Percentiles rank a stretch among this genome's conserved stretches.
Conservation (phyloP, 2,329 filamentous ascomycete species). For the Ceratocystis smalleyi region DNA sequence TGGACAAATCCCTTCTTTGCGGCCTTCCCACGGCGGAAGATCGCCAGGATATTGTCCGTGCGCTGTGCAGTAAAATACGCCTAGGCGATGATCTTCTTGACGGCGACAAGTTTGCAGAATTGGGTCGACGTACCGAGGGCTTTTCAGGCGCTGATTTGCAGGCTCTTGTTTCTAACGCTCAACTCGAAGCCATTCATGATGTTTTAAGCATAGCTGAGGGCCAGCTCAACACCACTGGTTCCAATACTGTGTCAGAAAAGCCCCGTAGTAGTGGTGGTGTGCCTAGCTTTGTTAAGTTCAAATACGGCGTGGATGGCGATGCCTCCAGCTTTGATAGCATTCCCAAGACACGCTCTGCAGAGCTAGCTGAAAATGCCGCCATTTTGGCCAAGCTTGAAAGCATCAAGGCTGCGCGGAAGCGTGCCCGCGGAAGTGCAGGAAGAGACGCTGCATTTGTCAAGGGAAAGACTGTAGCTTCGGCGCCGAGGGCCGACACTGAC, state of each 20-base stretch:
- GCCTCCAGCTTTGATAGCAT: conserved; percentile 26
- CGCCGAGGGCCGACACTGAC: conserved; percentile 16
- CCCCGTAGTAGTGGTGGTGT: conserved; percentile 17
- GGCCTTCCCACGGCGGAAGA: conserved; percentile 72
- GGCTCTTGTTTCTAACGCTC: conserved; percentile 87
- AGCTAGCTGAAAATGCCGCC: conserved; percentile 58
- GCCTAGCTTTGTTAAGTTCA: conserved; percentile 64
- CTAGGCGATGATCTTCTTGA: conserved; percentile 50
- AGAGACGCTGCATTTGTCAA: conserved; percentile 20
- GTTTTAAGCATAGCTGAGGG: conserved; percentile 49
- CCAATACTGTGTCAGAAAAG: conserved; percentile 18
- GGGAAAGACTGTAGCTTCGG: conserved; percentile 26
- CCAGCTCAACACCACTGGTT: conserved; percentile 23
- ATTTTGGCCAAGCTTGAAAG: conserved; percentile 70
- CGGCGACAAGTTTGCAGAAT: conserved; percentile 46
- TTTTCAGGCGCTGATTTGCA: conserved; percentile 92
- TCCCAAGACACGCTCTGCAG: conserved; percentile 36
- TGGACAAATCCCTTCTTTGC: conserved; percentile 87
- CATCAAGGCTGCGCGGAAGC: conserved; percentile 54
- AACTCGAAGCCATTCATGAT: conserved; percentile 93
- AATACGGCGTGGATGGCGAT: conserved; percentile 49
- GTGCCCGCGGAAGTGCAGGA: conserved; percentile 10
- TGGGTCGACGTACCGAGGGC: conserved; percentile 68
- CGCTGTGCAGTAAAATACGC: conserved; percentile 67
- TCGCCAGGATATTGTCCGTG: conserved; percentile 71